phyloP scores from a whole-genome alignment of 2,329 filamentous ascomycete species.

The Cadophora sp. region DNA sequence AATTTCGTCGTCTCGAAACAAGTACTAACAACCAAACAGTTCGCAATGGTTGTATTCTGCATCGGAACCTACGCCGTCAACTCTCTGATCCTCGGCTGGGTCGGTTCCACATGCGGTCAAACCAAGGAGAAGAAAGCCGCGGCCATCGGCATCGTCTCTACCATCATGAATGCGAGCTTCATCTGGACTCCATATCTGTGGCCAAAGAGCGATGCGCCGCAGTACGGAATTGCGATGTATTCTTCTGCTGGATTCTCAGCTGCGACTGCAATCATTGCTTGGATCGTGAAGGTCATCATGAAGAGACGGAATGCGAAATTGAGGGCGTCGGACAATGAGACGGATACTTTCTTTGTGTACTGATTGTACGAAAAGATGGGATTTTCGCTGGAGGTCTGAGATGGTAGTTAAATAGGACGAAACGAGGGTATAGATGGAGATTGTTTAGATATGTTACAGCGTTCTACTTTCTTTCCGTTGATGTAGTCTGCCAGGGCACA shows the following conservation, averaged over 20 bases:
- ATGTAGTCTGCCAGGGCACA: neutral
- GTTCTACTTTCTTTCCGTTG: neutral
- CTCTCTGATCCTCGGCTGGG: constrained; percentile 28
- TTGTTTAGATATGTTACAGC: neutral
- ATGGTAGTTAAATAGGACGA: neutral
- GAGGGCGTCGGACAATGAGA: constrained; percentile 8
- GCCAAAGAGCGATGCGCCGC: constrained; percentile 42
- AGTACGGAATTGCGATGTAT: neutral
- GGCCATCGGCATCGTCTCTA: constrained; percentile 46
- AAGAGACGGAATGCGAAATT: constrained; percentile 10
- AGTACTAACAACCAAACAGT: neutral
- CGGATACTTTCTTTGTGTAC: constrained; percentile 2
- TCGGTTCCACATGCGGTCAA: constrained; percentile 44
- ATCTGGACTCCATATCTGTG: constrained; percentile 50
- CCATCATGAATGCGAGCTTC: constrained; percentile 46
- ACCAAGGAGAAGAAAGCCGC: constrained; percentile 49
- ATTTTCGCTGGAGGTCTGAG: neutral
- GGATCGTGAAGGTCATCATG: constrained; percentile 37
- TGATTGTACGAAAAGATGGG: neutral
- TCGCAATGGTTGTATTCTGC: constrained; percentile 14
- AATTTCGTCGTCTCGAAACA: neutral
- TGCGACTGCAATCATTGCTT: constrained; percentile 38
- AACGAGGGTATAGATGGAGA: neutral
- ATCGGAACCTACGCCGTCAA: constrained; percentile 23
- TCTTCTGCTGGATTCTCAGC: constrained; percentile 6